Evolutionary conservation across 2,329 filamentous ascomycete species (phyloP).

Genomic region (Ciborinia camelliae): DNA sequence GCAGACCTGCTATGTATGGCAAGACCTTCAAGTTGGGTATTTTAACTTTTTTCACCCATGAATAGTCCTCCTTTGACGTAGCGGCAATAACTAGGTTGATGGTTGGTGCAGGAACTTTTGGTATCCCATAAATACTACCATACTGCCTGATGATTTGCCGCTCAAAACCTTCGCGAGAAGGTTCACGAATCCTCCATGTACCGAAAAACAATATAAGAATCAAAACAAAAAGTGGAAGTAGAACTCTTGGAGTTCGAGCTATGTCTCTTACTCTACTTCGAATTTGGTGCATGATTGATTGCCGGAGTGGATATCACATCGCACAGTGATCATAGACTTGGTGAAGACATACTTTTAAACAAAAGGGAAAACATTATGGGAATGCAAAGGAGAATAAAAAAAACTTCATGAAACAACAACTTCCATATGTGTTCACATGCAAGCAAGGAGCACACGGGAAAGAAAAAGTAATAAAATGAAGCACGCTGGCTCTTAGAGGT

Average conservation of each 20-base stretch:
- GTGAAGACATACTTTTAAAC: neutral
- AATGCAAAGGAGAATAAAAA: neutral
- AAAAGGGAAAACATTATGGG: neutral
- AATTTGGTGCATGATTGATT: neutral
- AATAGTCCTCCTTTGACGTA: constrained; percentile 23
- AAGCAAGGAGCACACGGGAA: neutral
- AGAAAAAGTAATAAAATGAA: neutral
- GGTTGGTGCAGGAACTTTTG: neutral
- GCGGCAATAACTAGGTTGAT: constrained; percentile 28
- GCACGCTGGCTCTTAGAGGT: neutral
- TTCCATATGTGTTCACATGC: no score
- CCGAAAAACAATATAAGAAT: neutral
- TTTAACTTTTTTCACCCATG: constrained; percentile 25
- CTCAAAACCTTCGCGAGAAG: neutral
- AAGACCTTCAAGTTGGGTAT: constrained; percentile 34
- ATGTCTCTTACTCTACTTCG: neutral
- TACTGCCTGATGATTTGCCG: neutral
- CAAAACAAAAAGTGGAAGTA: neutral
- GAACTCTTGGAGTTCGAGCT: neutral
- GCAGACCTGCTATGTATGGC: constrained; percentile 27
- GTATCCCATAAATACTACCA: neutral
- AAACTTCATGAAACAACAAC: neutral
- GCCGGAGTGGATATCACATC: neutral
- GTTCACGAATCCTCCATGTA: neutral
- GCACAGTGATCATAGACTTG: neutral